phyloP scores from a whole-genome alignment of 345 rosid species.

The Gossypium mustelinum region DNA sequence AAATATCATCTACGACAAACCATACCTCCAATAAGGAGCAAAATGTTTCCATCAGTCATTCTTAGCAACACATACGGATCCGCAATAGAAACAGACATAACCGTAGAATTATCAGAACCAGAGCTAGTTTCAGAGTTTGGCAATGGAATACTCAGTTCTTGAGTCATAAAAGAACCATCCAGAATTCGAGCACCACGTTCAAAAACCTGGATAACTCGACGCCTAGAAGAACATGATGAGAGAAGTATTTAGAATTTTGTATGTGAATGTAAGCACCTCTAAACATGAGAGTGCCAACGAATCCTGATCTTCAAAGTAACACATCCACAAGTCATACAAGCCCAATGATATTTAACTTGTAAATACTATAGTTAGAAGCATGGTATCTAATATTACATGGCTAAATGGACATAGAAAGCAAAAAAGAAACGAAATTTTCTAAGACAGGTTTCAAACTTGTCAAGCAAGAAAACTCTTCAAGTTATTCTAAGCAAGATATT shows the following conservation, averaged over 20 bases:
- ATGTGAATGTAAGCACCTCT: background rate
- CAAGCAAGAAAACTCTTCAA: constrained; percentile 6
- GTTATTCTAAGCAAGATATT: background rate
- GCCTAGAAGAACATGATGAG: constrained; percentile 44
- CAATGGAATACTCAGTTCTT: constrained; percentile 74
- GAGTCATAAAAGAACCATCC: constrained; percentile 96
- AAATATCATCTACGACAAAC: background rate
- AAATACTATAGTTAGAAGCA: background rate
- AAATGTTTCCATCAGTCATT: constrained; percentile 87
- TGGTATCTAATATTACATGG: background rate
- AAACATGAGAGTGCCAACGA: background rate
- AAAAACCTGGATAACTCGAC: constrained; percentile 87
- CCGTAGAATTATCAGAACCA: constrained; percentile 63
- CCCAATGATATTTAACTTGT: background rate
- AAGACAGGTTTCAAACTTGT: constrained; percentile 1
- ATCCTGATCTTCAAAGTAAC: constrained; percentile 5
- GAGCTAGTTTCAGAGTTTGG: constrained; percentile 63
- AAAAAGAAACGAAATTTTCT: background rate
- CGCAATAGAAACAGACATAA: constrained; percentile 78
- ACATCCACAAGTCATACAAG: background rate
- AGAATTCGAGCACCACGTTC: constrained; percentile 92
- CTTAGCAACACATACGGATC: constrained; percentile 86
- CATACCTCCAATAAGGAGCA: constrained; percentile 91
- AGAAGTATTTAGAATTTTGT: constrained; percentile 2
- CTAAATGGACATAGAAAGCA: background rate